Evolutionary conservation across 2,329 filamentous ascomycete genomes (phyloP).

Genomic region (Exophiala xenobiotica): DNA sequence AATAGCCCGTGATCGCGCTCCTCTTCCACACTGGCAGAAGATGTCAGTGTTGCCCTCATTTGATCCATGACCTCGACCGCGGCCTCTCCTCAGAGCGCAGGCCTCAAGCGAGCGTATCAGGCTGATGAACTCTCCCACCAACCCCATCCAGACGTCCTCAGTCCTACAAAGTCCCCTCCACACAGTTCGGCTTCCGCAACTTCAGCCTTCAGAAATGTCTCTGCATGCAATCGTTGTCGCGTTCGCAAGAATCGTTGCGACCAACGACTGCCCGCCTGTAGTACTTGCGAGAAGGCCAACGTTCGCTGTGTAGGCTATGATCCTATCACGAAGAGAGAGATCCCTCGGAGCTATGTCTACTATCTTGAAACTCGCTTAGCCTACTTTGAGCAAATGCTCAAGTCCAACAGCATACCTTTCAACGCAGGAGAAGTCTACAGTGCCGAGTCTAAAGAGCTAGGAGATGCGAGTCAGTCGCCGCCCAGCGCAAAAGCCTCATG

Average conservation of each 20-base stretch:
- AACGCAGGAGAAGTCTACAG: slow-evolving; percentile 70
- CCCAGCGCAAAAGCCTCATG: slow-evolving; percentile 29
- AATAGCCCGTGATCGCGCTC: not conserved
- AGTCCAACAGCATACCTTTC: slow-evolving; percentile 67
- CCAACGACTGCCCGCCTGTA: slow-evolving; percentile 85
- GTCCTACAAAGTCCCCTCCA: slow-evolving; percentile 22
- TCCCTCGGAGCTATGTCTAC: slow-evolving; percentile 88
- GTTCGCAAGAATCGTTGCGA: slow-evolving; percentile 93
- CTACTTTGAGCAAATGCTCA: slow-evolving; percentile 76
- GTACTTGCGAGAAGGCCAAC: slow-evolving; percentile 87
- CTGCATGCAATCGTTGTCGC: slow-evolving; percentile 89
- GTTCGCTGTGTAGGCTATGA: slow-evolving; percentile 94
- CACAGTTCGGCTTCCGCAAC: slow-evolving; percentile 34
- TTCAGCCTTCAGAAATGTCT: slow-evolving; percentile 75
- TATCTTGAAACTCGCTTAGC: slow-evolving; percentile 86
- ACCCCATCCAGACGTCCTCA: slow-evolving; percentile 13
- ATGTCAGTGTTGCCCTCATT: slow-evolving; percentile 21
- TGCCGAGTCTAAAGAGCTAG: slow-evolving; percentile 36
- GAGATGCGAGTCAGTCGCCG: slow-evolving; percentile 15
- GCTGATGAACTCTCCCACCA: slow-evolving; percentile 25
- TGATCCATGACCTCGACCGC: slow-evolving; percentile 26
- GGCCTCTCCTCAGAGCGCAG: slow-evolving; percentile 27
- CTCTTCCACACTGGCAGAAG: slow-evolving; percentile 20
- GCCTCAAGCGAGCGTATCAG: slow-evolving; percentile 31
- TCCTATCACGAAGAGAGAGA: slow-evolving; percentile 93